Evolutionary conservation across 23 red algal species (phyloP).

Genomic region (Gracilaria gracilis): DNA sequence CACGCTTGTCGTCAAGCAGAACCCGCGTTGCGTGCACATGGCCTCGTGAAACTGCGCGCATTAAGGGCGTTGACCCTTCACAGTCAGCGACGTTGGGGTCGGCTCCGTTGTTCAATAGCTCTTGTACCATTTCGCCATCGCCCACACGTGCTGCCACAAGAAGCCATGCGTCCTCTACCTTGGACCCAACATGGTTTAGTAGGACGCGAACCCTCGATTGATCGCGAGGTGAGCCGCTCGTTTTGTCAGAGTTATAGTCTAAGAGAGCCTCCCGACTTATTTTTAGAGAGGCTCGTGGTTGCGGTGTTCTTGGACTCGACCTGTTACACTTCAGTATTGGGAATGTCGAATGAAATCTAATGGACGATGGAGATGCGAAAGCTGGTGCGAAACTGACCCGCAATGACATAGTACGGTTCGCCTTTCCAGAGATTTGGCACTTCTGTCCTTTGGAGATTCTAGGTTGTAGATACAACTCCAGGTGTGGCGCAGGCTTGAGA

Average conservation of each 20-base stretch:
- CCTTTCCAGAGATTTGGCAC: neutral
- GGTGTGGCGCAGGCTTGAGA: too few species aligned
- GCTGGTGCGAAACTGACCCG: neutral
- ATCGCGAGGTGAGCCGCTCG: neutral
- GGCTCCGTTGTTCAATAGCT: conserved; percentile 24
- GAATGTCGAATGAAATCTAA: neutral
- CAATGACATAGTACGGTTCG: neutral
- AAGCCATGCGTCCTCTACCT: conserved; percentile 29
- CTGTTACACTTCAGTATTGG: neutral
- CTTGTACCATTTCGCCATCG: conserved; percentile 43
- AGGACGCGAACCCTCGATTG: conserved; percentile 11
- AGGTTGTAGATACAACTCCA: too few species aligned
- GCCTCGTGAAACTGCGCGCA: conserved; percentile 49
- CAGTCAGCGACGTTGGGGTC: conserved; percentile 64
- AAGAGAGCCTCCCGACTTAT: neutral
- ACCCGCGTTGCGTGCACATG: conserved; percentile 15
- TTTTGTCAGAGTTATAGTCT: neutral
- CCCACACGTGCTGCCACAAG: conserved; percentile 58
- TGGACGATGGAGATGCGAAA: neutral
- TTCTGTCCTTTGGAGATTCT: too few species aligned
- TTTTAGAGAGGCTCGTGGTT: neutral
- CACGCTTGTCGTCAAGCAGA: conserved; percentile 29
- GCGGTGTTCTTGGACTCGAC: neutral
- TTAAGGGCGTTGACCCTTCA: conserved; percentile 55
- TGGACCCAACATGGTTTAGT: neutral